These are phyloP conservation scores for Suillus brevipes DNA, from an alignment of 768 basidiomycete genomes.

Conservation along the genomic window DNA sequence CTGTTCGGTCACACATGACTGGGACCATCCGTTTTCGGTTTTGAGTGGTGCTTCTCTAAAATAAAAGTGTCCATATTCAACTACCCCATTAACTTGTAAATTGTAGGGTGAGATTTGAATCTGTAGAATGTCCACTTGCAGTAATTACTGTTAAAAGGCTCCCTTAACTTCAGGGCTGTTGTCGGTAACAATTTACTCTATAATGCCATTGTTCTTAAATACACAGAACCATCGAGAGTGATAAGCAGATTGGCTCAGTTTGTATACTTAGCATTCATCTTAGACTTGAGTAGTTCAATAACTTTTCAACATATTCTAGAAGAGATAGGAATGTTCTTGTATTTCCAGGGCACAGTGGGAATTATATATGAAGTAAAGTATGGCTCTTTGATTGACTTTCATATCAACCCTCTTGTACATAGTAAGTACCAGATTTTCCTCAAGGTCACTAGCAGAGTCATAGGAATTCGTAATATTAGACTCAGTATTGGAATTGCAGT, in stretches of 20 bases:
- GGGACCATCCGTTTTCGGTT: too few species aligned
- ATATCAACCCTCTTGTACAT: slow-evolving; percentile 6
- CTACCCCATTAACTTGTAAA: slow-evolving; percentile 36
- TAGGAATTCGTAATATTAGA: not conserved
- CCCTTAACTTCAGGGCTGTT: too few species aligned
- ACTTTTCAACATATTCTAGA: slow-evolving; percentile 28
- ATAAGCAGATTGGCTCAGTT: slow-evolving; percentile 40
- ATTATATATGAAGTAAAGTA: slow-evolving; percentile 35
- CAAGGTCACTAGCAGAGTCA: not conserved
- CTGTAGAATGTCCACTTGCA: slow-evolving; percentile 25
- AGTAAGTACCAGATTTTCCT: not conserved
- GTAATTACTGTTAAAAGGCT: too few species aligned
- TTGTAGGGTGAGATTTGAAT: slow-evolving; percentile 37
- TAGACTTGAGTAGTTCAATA: slow-evolving; percentile 13
- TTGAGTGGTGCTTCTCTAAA: slow-evolving; percentile 35
- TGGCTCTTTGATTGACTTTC: slow-evolving; percentile 18
- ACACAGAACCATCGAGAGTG: slow-evolving; percentile 41
- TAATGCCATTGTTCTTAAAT: slow-evolving; percentile 28
- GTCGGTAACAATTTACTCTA: too few species aligned
- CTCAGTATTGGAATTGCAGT: not conserved
- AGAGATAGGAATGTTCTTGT: slow-evolving; percentile 31
- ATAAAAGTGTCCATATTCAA: slow-evolving; percentile 34
- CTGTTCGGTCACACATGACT: too few species aligned
- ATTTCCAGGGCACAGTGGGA: slow-evolving; percentile 33
- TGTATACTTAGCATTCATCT: slow-evolving; percentile 41